Evolutionary conservation across 2,329 filamentous ascomycete genomes (phyloP).

Genomic region (Clonostachys solani): DNA sequence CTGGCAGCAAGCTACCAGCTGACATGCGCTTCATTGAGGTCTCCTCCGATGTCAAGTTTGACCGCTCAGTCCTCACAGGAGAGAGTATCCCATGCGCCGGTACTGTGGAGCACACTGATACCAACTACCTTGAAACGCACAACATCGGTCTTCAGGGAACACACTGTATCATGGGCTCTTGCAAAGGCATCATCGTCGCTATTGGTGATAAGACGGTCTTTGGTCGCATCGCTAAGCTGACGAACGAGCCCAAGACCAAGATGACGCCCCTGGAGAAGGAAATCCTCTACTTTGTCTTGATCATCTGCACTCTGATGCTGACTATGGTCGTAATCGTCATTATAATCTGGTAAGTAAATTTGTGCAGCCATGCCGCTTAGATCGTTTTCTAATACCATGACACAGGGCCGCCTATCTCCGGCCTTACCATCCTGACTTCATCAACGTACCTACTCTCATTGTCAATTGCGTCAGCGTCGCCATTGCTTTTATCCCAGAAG

Average conservation of each 20-base stretch:
- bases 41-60: slow-evolving; percentile 67
- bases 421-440: slow-evolving; percentile 63
- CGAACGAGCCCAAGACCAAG: slow-evolving; percentile 62
- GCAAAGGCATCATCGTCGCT: slow-evolving; percentile 63
- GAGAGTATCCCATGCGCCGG: slow-evolving; percentile 63
- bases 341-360: slow-evolving; percentile 54
- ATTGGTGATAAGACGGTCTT: slow-evolving; percentile 73
- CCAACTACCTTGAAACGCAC: slow-evolving; percentile 72
- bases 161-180: slow-evolving; percentile 67
- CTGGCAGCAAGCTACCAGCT: slow-evolving; percentile 70
- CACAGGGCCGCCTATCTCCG: slow-evolving; percentile 65
- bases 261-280: slow-evolving; percentile 70
- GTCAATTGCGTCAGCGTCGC: slow-evolving; percentile 69
- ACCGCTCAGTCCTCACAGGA: slow-evolving; percentile 67
- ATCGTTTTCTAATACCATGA: neutral
- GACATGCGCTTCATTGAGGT: slow-evolving; percentile 68
- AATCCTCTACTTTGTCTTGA: slow-evolving; percentile 66
- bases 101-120: slow-evolving; percentile 61
- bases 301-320: slow-evolving; percentile 66
- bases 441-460: slow-evolving; percentile 67
- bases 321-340: slow-evolving; percentile 61
- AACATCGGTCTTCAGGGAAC: slow-evolving; percentile 78
- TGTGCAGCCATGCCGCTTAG: slow-evolving; percentile 8
- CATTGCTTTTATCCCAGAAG: slow-evolving; percentile 74
- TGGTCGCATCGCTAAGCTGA: slow-evolving; percentile 69